Evolutionary conservation across 179 eudicot genomes (phyloP).

Genomic region (Vitellaria paradoxa): DNA sequence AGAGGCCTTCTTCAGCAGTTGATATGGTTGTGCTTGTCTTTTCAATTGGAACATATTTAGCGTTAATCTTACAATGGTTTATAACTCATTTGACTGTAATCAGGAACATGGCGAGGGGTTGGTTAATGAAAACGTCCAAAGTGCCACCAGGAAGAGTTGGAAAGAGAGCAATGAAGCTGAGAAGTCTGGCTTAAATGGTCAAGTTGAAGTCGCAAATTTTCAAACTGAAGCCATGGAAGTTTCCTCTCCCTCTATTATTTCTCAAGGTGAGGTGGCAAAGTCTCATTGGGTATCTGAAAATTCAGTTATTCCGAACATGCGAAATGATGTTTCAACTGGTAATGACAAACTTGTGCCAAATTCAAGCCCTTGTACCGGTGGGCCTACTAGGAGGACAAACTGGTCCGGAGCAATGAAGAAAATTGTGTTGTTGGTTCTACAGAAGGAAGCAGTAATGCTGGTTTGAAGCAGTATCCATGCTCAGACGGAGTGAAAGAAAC

Average conservation of each 20-base stretch:
- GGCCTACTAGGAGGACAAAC: slow-evolving; percentile 20
- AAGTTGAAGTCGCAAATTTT: slow-evolving; percentile 30
- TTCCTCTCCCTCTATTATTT: slow-evolving; percentile 33
- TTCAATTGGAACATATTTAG: slow-evolving; percentile 12
- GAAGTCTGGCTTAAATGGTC: slow-evolving; percentile 26
- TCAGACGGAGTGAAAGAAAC: slow-evolving; percentile 23
- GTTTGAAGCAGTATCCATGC: slow-evolving; percentile 15
- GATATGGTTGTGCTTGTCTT: slow-evolving; percentile 34
- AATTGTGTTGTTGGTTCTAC: slow-evolving; percentile 23
- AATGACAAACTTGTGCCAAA: slow-evolving; percentile 22
- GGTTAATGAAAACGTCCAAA: slow-evolving; percentile 37
- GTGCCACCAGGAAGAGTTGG: slow-evolving; percentile 53
- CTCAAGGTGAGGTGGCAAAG: slow-evolving; percentile 33
- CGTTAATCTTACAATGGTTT: slow-evolving; percentile 21
- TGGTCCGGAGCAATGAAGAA: slow-evolving; percentile 23
- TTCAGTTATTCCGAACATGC: slow-evolving; percentile 19
- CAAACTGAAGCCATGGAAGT: slow-evolving; percentile 20
- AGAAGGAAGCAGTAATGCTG: slow-evolving; percentile 19
- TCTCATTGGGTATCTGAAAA: slow-evolving; percentile 22
- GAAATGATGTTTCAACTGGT: slow-evolving; percentile 27
- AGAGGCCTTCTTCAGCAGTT: slow-evolving; percentile 22
- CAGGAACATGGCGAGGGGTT: slow-evolving; percentile 49
- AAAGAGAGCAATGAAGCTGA: slow-evolving; percentile 58
- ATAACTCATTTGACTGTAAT: slow-evolving; percentile 35
- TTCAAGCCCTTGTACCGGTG: slow-evolving; percentile 19